phyloP scores from a whole-genome alignment of 1,284 basidiomycete species.

The Somion occarium region DNA sequence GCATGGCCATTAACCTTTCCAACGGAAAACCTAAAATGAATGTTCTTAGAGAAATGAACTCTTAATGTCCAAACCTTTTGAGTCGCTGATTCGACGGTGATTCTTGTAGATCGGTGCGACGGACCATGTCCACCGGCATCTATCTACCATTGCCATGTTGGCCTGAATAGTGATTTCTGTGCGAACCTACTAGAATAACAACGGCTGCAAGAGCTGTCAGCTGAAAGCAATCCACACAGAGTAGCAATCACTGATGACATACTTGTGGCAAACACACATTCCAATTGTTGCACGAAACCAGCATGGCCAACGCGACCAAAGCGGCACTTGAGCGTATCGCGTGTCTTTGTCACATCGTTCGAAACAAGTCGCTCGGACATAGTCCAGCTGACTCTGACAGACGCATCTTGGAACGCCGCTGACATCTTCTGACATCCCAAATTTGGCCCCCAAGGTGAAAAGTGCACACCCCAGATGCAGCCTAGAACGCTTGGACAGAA shows the following conservation, averaged over 20 bases:
- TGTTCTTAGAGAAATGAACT: not conserved
- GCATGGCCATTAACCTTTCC: not conserved
- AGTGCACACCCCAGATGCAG: not conserved
- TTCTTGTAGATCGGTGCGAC: not conserved
- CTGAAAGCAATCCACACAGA: not conserved
- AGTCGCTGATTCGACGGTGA: not conserved
- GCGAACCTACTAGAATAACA: not conserved
- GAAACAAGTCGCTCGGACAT: not conserved
- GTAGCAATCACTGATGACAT: too few relatives aligned
- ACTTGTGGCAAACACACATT: too few relatives aligned
- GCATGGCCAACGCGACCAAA: not conserved
- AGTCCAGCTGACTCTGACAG: not conserved
- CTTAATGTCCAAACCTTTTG: not conserved
- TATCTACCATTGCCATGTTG: too few relatives aligned
- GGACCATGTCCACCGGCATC: not conserved
- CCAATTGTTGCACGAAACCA: not conserved
- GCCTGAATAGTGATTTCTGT: too few relatives aligned
- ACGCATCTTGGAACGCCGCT: not conserved
- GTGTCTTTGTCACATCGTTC: not conserved
- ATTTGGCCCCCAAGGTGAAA: not conserved
- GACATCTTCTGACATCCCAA: not conserved
- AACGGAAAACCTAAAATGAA: not conserved
- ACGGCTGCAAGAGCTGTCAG: not conserved
- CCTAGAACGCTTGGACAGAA: not conserved
- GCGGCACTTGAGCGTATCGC: not conserved